A percentile compares a stretch with the other conserved stretches of the same genome.
Evolutionary conservation across 2,329 filamentous ascomycete species (phyloP).

Genomic region (Alternaria sp.): DNA sequence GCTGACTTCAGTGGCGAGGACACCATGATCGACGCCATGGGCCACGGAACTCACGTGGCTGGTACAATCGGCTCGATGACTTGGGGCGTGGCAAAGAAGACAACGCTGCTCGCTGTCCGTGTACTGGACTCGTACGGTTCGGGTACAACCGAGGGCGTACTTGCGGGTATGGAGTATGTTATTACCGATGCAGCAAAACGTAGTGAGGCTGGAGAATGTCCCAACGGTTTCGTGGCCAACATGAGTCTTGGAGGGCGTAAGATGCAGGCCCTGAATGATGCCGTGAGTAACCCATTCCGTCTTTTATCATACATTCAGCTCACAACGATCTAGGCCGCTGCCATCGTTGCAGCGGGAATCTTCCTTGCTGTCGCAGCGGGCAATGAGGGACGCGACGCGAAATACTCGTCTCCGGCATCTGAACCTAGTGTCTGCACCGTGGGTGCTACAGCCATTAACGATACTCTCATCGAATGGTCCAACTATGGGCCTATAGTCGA

Average conservation of each 20-base stretch:
- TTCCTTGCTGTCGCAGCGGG: slow-evolving; percentile 49
- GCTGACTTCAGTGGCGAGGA: slow-evolving; percentile 35
- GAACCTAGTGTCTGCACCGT: slow-evolving; percentile 48
- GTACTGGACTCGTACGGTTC: slow-evolving; percentile 40
- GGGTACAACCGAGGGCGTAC: slow-evolving; percentile 29
- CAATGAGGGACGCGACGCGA: slow-evolving; percentile 38
- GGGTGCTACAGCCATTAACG: slow-evolving; percentile 41
- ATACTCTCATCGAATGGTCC: slow-evolving; percentile 41
- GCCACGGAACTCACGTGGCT: slow-evolving; percentile 48
- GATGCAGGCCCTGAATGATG: slow-evolving; percentile 32
- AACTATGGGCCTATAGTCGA: slow-evolving; percentile 47
- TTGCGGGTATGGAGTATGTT: slow-evolving; percentile 37
- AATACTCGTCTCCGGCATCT: slow-evolving; percentile 41
- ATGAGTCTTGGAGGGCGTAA: slow-evolving; percentile 43
- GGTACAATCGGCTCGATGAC: slow-evolving; percentile 40
- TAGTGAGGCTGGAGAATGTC: slow-evolving; percentile 17
- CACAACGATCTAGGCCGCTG: slow-evolving; percentile 29
- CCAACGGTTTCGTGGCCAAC: slow-evolving; percentile 41
- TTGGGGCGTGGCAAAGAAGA: slow-evolving; percentile 45
- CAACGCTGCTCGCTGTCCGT: slow-evolving; percentile 45
- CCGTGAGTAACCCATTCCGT: slow-evolving; percentile 12
- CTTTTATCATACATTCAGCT: not conserved
- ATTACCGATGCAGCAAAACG: slow-evolving; percentile 16
- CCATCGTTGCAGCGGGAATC: slow-evolving; percentile 40
- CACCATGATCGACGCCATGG: slow-evolving; percentile 29